These are phyloP conservation scores for Mortierella sp. DNA, from an alignment of 371 early-diverging fungal genomes.

Conservation along the genomic window DNA sequence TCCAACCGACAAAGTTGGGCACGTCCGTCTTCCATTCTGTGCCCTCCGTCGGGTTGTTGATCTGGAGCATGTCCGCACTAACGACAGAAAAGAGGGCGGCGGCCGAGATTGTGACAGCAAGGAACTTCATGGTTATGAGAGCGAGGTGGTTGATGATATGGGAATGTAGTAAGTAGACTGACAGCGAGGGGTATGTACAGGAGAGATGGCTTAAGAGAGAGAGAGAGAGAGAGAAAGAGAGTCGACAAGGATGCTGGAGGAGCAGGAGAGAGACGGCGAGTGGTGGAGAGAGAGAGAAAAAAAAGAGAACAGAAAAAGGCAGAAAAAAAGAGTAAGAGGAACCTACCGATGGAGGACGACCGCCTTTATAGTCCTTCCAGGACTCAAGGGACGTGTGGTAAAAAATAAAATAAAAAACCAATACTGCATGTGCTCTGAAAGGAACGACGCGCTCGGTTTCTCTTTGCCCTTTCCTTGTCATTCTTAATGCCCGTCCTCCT, in stretches of 20 bases:
- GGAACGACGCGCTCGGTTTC: neutral
- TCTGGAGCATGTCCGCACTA: slow-evolving; percentile 48
- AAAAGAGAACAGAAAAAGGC: slow-evolving; percentile 12
- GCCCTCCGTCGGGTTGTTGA: slow-evolving; percentile 47
- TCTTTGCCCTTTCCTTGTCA: too few relatives aligned
- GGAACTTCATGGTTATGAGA: slow-evolving; percentile 26
- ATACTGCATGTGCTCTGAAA: too few relatives aligned
- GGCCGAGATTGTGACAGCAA: slow-evolving; percentile 11
- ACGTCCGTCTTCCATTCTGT: slow-evolving; percentile 38
- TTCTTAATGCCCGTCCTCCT: neutral
- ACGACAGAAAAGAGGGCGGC: slow-evolving; percentile 10
- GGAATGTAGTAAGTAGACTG: neutral
- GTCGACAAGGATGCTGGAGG: slow-evolving; percentile 2
- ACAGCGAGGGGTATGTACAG: neutral
- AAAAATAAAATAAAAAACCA: too few relatives aligned
- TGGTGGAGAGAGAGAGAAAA: slow-evolving; percentile 4
- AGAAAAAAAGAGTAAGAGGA: slow-evolving; percentile 19
- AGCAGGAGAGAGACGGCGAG: neutral
- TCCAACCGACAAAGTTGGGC: slow-evolving; percentile 48
- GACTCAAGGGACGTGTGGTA: too few relatives aligned
- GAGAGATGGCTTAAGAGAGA: neutral
- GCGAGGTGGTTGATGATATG: neutral
- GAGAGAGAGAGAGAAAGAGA: slow-evolving; percentile 4
- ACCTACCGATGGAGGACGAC: slow-evolving; percentile 6
- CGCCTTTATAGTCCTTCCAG: slow-evolving; percentile 8